Conservation (phyloP, 768 basidiomycete genomes). For the Tricholoma terreum region DNA sequence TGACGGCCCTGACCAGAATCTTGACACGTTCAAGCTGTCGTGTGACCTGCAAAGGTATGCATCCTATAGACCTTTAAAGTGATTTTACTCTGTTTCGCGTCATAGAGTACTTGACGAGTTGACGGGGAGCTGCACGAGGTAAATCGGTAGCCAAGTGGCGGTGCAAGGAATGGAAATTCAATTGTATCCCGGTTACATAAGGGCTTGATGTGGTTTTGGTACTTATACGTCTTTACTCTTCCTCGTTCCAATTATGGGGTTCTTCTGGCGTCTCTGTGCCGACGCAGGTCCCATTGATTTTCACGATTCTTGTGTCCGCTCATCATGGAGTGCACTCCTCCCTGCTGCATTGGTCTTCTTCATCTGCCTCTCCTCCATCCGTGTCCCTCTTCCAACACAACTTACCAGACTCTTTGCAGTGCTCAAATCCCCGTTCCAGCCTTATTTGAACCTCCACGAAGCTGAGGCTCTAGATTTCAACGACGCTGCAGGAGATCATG, state of each 20-base stretch:
- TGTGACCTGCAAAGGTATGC: too few relatives aligned
- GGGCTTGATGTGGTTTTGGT: too few relatives aligned
- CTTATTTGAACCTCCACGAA: conserved; percentile 51
- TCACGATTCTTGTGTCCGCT: conserved; percentile 43
- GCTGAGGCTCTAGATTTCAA: conserved; percentile 46
- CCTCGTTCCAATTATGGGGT: neutral
- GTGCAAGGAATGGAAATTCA: too few relatives aligned
- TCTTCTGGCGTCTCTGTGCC: conserved; percentile 20
- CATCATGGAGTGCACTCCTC: conserved; percentile 47
- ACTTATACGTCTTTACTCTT: too few relatives aligned
- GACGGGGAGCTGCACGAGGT: too few relatives aligned
- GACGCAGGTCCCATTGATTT: conserved; percentile 40
- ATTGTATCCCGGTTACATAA: too few relatives aligned
- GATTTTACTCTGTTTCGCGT: too few relatives aligned
- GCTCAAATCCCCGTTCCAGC: conserved; percentile 32
- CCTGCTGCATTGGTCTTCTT: conserved; percentile 46
- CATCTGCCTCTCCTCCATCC: conserved; percentile 37
- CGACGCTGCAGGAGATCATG: conserved; percentile 14
- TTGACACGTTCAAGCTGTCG: too few relatives aligned
- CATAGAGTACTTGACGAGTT: too few relatives aligned
- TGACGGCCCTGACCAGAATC: too few relatives aligned
- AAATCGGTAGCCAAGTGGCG: too few relatives aligned
- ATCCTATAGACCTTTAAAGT: too few relatives aligned
- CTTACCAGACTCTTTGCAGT: conserved; percentile 21
- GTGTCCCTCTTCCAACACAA: conserved; percentile 27